phyloP scores from a whole-genome alignment of 805 yeast species.

The Spathaspora hagerdaliae region DNA sequence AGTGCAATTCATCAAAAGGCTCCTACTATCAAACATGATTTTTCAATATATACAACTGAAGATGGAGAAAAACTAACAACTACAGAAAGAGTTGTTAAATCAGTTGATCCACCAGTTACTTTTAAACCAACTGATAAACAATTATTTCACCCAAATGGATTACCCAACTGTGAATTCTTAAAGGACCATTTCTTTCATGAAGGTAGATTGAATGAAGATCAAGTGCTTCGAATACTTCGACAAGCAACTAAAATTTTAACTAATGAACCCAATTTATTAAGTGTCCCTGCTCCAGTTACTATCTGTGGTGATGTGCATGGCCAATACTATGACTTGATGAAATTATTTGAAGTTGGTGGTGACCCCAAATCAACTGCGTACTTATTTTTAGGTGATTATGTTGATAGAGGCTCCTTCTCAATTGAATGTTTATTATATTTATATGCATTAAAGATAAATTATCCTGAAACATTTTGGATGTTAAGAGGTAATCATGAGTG shows the following conservation, averaged over 20 bases:
- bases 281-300: conserved; percentile 88
- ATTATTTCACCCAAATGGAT: conserved; percentile 57
- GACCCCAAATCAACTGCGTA: conserved; percentile 74
- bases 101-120: conserved; percentile 66
- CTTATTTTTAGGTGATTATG: conserved; percentile 89
- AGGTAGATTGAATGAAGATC: conserved; percentile 72
- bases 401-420: conserved; percentile 90
- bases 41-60: conserved; percentile 46
- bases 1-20: conserved; percentile 51
- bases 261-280: conserved; percentile 73
- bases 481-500: conserved; percentile 95
- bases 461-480: conserved; percentile 71
- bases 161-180: conserved; percentile 71
- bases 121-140: conserved; percentile 63
- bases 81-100: conserved; percentile 49
- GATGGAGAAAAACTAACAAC: conserved; percentile 58
- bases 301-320: conserved; percentile 99
- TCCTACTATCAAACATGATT: conserved; percentile 24
- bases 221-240: conserved; percentile 62
- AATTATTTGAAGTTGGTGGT: conserved; percentile 91
- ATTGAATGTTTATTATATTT: conserved; percentile 75
- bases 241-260: conserved; percentile 61
- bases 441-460: conserved; percentile 74
- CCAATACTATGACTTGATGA: conserved; percentile 85
- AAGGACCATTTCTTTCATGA: conserved; percentile 73